These are phyloP conservation scores for Globisporangium mamillatum DNA, from an alignment of 352 stramenopile species.

Conservation along the genomic window DNA sequence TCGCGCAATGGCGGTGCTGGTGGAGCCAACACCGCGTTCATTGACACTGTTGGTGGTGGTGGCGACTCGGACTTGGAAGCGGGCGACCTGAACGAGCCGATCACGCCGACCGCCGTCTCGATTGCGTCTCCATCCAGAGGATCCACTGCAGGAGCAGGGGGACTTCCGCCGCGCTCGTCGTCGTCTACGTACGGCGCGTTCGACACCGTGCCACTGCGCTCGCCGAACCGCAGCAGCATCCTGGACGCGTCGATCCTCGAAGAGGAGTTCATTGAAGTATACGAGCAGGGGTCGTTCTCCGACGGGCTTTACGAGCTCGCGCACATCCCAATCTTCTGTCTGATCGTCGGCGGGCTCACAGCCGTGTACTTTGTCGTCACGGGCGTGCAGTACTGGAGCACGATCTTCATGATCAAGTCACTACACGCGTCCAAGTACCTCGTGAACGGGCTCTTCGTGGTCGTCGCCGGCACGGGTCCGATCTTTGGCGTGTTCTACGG, in stretches of 20 bases:
- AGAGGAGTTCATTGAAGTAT: conserved; percentile 72
- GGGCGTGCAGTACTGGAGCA: conserved; percentile 86
- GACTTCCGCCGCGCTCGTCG: background rate
- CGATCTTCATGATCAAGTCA: conserved; percentile 87
- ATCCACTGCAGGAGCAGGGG: background rate
- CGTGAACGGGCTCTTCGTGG: conserved; percentile 77
- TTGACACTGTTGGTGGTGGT: background rate
- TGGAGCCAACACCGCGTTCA: background rate
- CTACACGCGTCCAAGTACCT: conserved; percentile 80
- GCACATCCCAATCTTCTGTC: conserved; percentile 69
- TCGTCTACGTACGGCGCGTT: conserved; percentile 55
- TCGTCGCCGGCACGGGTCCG: conserved; percentile 75
- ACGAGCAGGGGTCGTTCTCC: conserved; percentile 64
- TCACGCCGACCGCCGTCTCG: conserved; percentile 16
- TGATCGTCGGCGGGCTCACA: conserved; percentile 75
- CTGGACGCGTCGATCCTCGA: conserved; percentile 66
- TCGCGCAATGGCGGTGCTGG: conserved; percentile 18
- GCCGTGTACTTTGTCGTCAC: conserved; percentile 87
- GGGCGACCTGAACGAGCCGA: background rate
- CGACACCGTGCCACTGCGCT: conserved; percentile 41
- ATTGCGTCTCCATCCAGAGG: conserved; percentile 22
- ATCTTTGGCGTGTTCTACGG: conserved; percentile 83
- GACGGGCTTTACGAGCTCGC: conserved; percentile 61
- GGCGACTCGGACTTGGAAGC: conserved; percentile 22
- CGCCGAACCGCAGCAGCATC: conserved; percentile 41